Conservation (phyloP, 2,329 filamentous ascomycete species). For the Colletotrichum destructivum region DNA sequence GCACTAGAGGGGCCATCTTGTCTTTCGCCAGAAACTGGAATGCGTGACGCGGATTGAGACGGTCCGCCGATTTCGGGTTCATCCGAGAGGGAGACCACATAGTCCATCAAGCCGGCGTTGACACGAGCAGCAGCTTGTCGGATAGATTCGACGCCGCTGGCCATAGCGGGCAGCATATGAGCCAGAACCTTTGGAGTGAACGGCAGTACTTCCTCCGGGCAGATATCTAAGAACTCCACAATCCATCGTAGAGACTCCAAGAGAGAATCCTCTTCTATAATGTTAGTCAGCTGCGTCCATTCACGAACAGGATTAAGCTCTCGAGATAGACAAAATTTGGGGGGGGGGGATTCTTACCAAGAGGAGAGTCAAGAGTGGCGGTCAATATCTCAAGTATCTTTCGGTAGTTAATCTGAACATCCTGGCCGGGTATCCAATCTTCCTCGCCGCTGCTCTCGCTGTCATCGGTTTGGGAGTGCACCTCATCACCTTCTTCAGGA, state of each 20-base stretch:
- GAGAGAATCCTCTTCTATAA: slow-evolving; percentile 87
- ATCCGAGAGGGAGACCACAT: slow-evolving; percentile 91
- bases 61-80: slow-evolving; percentile 65
- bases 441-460: slow-evolving; percentile 80
- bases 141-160: slow-evolving; percentile 90
- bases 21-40: slow-evolving; percentile 61
- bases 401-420: slow-evolving; percentile 93
- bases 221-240: slow-evolving; percentile 96
- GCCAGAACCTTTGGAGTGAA: slow-evolving; percentile 95
- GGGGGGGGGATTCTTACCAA: slow-evolving; percentile 67
- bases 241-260: slow-evolving; percentile 95
- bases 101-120: slow-evolving; percentile 92
- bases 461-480: slow-evolving; percentile 70
- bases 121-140: slow-evolving; percentile 90
- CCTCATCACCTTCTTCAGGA: slow-evolving; percentile 73
- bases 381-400: slow-evolving; percentile 94
- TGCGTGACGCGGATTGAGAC: slow-evolving; percentile 56
- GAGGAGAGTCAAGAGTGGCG: slow-evolving; percentile 85
- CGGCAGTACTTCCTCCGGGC: slow-evolving; percentile 93
- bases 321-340: background rate
- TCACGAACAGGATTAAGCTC: background rate
- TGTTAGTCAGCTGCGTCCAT: background rate
- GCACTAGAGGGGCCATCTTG: slow-evolving; percentile 64
- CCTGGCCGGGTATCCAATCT: slow-evolving; percentile 97
- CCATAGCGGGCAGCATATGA: slow-evolving; percentile 93